phyloP scores from a whole-genome alignment of 345 rosid genomes.

The Lenwebbia sp. region DNA sequence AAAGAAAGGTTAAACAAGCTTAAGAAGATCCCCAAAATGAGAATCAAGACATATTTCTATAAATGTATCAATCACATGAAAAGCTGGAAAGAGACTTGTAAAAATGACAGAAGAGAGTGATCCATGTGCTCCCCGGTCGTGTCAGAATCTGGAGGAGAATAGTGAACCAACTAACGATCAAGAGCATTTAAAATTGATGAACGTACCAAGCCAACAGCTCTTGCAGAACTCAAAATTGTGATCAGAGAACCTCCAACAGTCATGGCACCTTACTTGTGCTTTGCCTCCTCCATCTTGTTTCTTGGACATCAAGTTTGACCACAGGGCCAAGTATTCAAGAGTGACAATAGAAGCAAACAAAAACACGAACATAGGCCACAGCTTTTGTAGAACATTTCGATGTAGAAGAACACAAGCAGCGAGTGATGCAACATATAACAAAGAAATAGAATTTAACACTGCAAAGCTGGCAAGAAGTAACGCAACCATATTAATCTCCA shows the following conservation, averaged over 20 bases:
- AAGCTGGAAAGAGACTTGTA: not conserved
- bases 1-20: not conserved
- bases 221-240: conserved; percentile 19
- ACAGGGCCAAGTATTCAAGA: conserved; percentile 31
- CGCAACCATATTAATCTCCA: conserved; percentile 36
- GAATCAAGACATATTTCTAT: not conserved
- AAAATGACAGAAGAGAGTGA: not conserved
- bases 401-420: conserved; percentile 27
- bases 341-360: conserved; percentile 19
- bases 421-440: conserved; percentile 28
- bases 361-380: conserved; percentile 29
- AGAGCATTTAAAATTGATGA: not conserved
- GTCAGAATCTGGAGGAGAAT: not conserved
- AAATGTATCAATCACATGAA: not conserved
- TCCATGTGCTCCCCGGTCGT: not conserved
- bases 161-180: not conserved
- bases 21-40: not conserved
- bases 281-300: conserved; percentile 2
- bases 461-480: conserved; percentile 37
- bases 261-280: conserved; percentile 15
- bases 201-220: conserved; percentile 35
- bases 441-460: conserved; percentile 29
- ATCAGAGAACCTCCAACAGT: conserved; percentile 33
- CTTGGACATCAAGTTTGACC: conserved; percentile 10
- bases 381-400: conserved; percentile 10